Percentiles rank a stretch among this genome's conserved stretches.
phyloP scores from a whole-genome alignment of 1,139 yeast genomes.

The Geotrichum europaeum region DNA sequence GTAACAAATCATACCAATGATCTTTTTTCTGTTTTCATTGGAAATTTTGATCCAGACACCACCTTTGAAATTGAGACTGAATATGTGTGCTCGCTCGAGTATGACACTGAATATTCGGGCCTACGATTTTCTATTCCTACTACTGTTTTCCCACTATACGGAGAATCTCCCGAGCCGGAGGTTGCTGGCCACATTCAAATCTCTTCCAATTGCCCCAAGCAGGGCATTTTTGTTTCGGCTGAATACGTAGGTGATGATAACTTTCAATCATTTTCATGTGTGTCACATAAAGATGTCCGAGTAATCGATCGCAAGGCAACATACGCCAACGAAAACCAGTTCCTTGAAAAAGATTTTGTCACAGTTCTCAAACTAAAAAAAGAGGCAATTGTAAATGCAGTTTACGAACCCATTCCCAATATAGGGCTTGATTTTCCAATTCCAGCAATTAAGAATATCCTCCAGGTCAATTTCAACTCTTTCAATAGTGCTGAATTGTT shows the following conservation, averaged over 20 bases:
- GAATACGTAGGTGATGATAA: background rate
- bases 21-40: slow-evolving; percentile 3
- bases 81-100: slow-evolving; percentile 7
- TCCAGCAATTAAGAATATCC: slow-evolving; percentile 7
- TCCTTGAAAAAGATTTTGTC: slow-evolving; percentile 7
- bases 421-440: background rate
- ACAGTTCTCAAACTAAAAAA: background rate
- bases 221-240: slow-evolving; percentile 8
- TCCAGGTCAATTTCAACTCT: slow-evolving; percentile 8
- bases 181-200: background rate
- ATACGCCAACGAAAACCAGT: background rate
- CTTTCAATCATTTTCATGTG: background rate
- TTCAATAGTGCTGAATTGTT: background rate
- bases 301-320: background rate
- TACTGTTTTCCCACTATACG: slow-evolving; percentile 8
- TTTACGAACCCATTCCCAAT: background rate
- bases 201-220: background rate
- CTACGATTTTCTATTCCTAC: slow-evolving; percentile 10
- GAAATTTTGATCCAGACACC: background rate
- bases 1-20: slow-evolving; percentile 1
- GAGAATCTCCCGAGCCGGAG: background rate
- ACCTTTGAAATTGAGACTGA: slow-evolving; percentile 5
- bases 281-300: slow-evolving; percentile 8
- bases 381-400: background rate
- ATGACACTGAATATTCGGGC: slow-evolving; percentile 12